phyloP scores from a whole-genome alignment of 768 basidiomycete genomes.

The Rhodotorula sphaerocarpa region DNA sequence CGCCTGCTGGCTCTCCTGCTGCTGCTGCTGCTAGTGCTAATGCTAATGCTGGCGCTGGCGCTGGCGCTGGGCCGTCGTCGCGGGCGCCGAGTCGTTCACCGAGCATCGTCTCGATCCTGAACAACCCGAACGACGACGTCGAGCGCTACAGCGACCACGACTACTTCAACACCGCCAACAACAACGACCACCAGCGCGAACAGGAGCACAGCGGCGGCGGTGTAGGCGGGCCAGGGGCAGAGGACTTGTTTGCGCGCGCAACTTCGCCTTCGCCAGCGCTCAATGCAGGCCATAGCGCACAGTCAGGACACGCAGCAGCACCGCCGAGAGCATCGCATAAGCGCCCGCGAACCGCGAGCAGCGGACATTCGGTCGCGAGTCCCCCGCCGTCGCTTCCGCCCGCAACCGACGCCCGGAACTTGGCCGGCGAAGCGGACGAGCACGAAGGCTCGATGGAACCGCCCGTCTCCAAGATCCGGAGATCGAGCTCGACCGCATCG shows the following conservation, averaged over 20 bases:
- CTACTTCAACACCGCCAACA: constrained; percentile 10
- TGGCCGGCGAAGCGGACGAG: not conserved
- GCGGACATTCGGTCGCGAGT: too few species aligned
- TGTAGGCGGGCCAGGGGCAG: too few species aligned
- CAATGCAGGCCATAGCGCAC: not conserved
- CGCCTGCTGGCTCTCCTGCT: too few species aligned
- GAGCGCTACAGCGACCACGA: constrained; percentile 3
- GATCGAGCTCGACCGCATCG: not conserved
- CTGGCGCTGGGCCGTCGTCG: too few species aligned
- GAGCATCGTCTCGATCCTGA: constrained; percentile 15
- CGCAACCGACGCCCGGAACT: not conserved
- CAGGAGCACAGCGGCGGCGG: too few species aligned
- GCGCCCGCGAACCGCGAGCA: constrained; percentile 1
- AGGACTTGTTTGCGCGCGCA: not conserved
- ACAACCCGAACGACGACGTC: not conserved
- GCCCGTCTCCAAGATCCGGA: not conserved
- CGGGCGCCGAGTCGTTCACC: constrained; percentile 8
- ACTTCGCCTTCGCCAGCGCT: not conserved
- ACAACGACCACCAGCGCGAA: not conserved
- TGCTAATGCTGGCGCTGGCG: too few species aligned
- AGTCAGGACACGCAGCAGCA: not conserved
- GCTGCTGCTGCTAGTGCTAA: too few species aligned
- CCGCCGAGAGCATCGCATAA: not conserved
- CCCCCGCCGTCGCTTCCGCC: not conserved
- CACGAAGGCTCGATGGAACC: constrained; percentile 14